Evolutionary conservation across 78 protist genomes (phyloP).

Genomic region (Bodo saltans): DNA sequence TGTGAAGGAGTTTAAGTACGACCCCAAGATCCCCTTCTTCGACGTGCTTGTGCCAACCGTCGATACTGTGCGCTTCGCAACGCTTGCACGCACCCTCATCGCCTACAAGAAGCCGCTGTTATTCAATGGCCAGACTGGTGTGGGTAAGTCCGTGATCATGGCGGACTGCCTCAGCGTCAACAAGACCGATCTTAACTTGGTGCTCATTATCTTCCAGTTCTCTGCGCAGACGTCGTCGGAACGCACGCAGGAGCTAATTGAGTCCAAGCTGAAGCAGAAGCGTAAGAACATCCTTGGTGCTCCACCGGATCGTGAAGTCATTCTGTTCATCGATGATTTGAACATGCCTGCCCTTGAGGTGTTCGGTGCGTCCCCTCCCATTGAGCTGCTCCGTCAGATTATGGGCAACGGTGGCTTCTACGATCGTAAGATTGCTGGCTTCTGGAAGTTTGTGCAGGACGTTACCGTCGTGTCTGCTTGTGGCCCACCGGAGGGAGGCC

Average conservation of each 20-base stretch:
- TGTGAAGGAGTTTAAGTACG: conserved; percentile 23
- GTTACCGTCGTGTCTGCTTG: conserved; percentile 55
- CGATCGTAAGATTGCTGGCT: conserved; percentile 21
- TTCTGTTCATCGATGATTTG: conserved; percentile 71
- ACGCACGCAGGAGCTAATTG: conserved; percentile 48
- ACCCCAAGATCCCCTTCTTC: conserved; percentile 24
- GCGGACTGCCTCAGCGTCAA: neutral
- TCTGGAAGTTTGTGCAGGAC: conserved; percentile 44
- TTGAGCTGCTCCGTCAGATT: conserved; percentile 74
- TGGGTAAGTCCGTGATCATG: conserved; percentile 65
- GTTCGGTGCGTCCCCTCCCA: conserved; percentile 83
- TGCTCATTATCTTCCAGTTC: conserved; percentile 34
- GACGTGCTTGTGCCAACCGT: conserved; percentile 41
- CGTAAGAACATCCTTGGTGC: conserved; percentile 64
- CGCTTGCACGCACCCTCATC: conserved; percentile 26
- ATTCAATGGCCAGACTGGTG: conserved; percentile 71
- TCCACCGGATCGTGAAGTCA: conserved; percentile 43
- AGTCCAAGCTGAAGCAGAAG: conserved; percentile 43
- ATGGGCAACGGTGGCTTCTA: conserved; percentile 46
- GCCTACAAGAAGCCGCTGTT: conserved; percentile 16
- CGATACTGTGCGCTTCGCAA: conserved; percentile 34
- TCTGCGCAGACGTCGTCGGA: conserved; percentile 53
- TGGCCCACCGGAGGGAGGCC: conserved; percentile 87
- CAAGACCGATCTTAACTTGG: neutral
- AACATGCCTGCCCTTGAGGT: conserved; percentile 67